Conservation (phyloP, 164 flowering plant genomes). For the Chimonanthus praecox region DNA sequence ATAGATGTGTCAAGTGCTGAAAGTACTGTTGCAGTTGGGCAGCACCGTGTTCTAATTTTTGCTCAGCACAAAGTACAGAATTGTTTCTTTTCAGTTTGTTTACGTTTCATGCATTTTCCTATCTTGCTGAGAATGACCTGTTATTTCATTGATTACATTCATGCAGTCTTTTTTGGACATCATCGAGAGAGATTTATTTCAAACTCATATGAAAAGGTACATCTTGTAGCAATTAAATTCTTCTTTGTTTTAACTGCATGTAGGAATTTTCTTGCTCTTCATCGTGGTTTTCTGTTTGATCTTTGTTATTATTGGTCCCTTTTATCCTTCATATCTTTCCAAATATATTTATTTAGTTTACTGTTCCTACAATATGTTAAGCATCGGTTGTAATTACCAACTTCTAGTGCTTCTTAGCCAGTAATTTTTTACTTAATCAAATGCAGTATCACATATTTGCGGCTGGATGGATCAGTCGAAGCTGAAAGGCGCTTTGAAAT, state of each 20-base stretch:
- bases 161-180: constrained; percentile 87
- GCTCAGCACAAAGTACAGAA: constrained; percentile 83
- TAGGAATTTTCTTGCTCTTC: background rate
- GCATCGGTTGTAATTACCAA: background rate
- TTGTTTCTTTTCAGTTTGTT: constrained; percentile 3
- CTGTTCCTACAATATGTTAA: background rate
- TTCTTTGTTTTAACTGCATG: background rate
- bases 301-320: background rate
- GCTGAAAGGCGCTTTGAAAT: constrained; percentile 94
- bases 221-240: constrained; percentile 8
- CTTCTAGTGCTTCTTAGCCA: background rate
- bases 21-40: constrained; percentile 54
- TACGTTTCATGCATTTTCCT: background rate
- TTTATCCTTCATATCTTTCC: background rate
- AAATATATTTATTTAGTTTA: background rate
- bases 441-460: constrained; percentile 81
- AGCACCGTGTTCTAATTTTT: constrained; percentile 93
- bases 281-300: background rate
- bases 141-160: background rate
- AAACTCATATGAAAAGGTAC: constrained; percentile 80
- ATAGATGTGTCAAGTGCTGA: constrained; percentile 71
- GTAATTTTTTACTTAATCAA: background rate
- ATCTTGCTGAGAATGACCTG: background rate
- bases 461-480: constrained; percentile 95
- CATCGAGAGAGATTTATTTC: constrained; percentile 92